Evolutionary conservation across 2,329 filamentous ascomycete genomes (phyloP).

Genomic region (Lachnellula arida): DNA sequence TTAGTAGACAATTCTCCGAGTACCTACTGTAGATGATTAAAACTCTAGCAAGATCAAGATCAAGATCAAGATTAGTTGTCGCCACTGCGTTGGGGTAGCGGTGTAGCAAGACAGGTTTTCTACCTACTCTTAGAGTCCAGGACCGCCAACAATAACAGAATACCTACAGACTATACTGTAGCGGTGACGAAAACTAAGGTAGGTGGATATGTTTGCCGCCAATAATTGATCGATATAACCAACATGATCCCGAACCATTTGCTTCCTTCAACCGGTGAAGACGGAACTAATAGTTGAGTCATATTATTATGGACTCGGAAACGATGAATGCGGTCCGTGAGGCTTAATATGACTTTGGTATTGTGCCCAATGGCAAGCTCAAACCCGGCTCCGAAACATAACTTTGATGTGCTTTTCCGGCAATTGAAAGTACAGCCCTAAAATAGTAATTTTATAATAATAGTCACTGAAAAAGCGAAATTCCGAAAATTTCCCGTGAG

Average conservation of each 20-base stretch:
- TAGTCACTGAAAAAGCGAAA: no score
- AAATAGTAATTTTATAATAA: no score
- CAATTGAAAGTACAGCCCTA: no score
- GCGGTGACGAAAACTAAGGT: conserved; percentile 8
- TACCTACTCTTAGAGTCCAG: conserved; percentile 2
- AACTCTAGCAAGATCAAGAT: no score
- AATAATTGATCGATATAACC: conserved; percentile 3
- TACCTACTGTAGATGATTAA: no score
- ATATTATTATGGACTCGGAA: not conserved
- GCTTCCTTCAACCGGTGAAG: conserved; percentile 3
- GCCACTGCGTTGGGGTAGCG: not conserved
- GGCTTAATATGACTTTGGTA: not conserved
- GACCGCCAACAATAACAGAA: conserved; percentile 4
- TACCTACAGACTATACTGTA: conserved; percentile 2
- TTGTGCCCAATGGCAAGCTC: not conserved
- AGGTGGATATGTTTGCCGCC: not conserved
- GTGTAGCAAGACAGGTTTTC: conserved; percentile 7
- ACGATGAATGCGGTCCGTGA: not conserved
- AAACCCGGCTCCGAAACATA: not conserved
- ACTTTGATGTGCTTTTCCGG: not conserved
- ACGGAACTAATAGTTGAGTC: not conserved
- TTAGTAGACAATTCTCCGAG: no score
- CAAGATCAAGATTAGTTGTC: no score
- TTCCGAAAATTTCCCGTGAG: not conserved
- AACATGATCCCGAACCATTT: conserved; percentile 5